Percentiles rank a stretch among this genome's conserved stretches.
Conservation (phyloP, 768 basidiomycete species). For the Dioszegia hungarica region DNA sequence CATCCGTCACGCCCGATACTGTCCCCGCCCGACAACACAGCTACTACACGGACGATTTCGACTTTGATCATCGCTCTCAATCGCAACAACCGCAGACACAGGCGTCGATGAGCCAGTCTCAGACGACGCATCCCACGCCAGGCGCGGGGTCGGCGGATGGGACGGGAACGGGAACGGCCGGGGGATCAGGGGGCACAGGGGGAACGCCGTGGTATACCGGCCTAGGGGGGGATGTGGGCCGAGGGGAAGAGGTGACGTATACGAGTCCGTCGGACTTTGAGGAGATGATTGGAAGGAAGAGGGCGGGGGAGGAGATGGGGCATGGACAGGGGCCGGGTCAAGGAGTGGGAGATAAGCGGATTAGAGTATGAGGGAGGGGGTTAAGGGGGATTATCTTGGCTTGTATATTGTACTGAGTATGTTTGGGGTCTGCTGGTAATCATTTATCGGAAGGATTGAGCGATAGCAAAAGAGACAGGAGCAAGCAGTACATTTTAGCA, state of each 20-base stretch:
- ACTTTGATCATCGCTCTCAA: neutral
- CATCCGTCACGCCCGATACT: too few species aligned
- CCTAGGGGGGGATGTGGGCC: neutral
- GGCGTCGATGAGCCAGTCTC: neutral
- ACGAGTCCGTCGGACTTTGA: neutral
- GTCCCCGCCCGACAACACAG: neutral
- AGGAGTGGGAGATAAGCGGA: neutral
- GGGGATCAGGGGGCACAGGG: neutral
- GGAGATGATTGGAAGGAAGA: neutral
- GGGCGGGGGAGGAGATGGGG: neutral
- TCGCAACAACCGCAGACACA: too few species aligned
- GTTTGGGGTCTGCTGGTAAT: too few species aligned
- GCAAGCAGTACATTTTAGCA: too few species aligned
- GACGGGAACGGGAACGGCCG: too few species aligned
- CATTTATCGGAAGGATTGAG: too few species aligned
- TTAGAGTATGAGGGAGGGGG: neutral
- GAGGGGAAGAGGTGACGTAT: neutral
- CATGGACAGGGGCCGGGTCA: too few species aligned
- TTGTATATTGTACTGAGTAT: too few species aligned
- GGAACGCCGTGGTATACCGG: neutral
- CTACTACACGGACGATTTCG: neutral
- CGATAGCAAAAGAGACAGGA: too few species aligned
- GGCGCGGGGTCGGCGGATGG: too few species aligned
- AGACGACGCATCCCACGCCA: neutral
- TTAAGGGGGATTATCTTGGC: too few species aligned